phyloP scores from a whole-genome alignment of 73 alveolate species.

The Paramecium primaurelia region DNA sequence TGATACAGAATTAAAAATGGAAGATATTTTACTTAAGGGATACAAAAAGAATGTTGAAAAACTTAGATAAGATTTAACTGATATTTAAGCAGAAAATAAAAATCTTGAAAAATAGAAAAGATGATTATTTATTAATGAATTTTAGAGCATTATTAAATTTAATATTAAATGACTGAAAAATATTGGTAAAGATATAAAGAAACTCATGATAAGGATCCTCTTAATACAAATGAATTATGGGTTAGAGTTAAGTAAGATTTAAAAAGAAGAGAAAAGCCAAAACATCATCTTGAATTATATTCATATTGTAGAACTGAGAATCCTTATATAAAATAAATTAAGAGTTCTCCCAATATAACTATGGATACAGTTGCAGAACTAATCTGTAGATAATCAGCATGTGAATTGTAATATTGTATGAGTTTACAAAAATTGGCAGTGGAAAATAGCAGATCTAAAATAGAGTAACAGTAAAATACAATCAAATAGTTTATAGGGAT shows the following conservation, averaged over 20 bases:
- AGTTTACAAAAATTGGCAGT: conserved; percentile 53
- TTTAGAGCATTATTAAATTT: background rate
- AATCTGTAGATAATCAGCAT: conserved; percentile 59
- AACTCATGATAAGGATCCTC: conserved; percentile 51
- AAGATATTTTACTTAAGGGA: background rate
- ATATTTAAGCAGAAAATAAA: background rate
- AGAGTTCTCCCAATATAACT: conserved; percentile 57
- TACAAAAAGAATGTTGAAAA: conserved; percentile 42
- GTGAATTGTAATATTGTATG: conserved; percentile 57
- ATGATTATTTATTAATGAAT: background rate
- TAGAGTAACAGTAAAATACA: conserved; percentile 46
- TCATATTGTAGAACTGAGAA: conserved; percentile 57
- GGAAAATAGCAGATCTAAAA: conserved; percentile 55
- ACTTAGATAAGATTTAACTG: background rate
- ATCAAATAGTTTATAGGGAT: conserved; percentile 54
- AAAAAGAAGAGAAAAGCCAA: conserved; percentile 49
- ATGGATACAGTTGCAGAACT: conserved; percentile 59
- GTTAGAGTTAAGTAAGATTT: conserved; percentile 58
- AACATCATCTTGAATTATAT: conserved; percentile 62
- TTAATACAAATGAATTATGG: conserved; percentile 59
- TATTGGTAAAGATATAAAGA: conserved; percentile 60
- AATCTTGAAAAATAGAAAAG: background rate
- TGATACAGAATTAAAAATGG: conserved; percentile 19
- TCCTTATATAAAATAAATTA: conserved; percentile 54
- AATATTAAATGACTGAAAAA: conserved; percentile 51